Evolutionary conservation across 2,329 filamentous ascomycete genomes (phyloP), one percentile per base, ranked within the genome.

Genomic region (Ceratocystis lukuohia): DNA sequence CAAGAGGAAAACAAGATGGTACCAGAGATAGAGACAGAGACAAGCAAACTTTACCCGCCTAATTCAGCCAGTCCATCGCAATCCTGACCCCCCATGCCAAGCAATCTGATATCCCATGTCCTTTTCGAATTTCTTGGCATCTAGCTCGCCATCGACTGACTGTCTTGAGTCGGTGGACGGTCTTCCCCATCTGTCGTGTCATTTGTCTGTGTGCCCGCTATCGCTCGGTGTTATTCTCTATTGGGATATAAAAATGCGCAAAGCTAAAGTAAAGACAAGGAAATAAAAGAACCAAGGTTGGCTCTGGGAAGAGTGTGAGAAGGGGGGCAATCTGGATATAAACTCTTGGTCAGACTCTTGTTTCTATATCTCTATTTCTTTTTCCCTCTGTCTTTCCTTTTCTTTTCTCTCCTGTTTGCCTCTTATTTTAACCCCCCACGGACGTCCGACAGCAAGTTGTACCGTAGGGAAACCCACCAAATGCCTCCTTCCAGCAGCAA

Each of bases 401-500:
- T 15, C 37, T 44, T 12, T 57, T 44, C 20, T 37, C 25, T 45
- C 17, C 37, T 41, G 37, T 15, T 41, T 41, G 12, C 37, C 12
- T 41, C 37, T 41, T 41, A 41, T 41, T 41, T 41, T 4, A 41
- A 6, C 22, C 10, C 53, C 4, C 20, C 25, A 57, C 48, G 33
- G 53, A 45, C 28, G 22, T 57, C 30, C 30, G 12, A 57, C 50
- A 44, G 41, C 28, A 41, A 41, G 3, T 41, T n/a, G n/a, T 12
- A 65, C 41, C 6, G 50, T n/a, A 48, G 22, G 25, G 17, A 22
- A 53, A 41, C 15, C 25, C 17, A 20, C 6, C 37, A 12, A 10
- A 63, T 63, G 61, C 12, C 61, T 48, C 20, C 44, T 12, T 44
- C 61, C 28, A 25, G 56, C 30, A 70, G 62, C 68, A 71, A 71